Percentiles rank a stretch among this genome's conserved stretches.
These are phyloP conservation scores for Pinus taeda DNA, from an alignment of 75 land plant species.

Conservation along the genomic window DNA sequence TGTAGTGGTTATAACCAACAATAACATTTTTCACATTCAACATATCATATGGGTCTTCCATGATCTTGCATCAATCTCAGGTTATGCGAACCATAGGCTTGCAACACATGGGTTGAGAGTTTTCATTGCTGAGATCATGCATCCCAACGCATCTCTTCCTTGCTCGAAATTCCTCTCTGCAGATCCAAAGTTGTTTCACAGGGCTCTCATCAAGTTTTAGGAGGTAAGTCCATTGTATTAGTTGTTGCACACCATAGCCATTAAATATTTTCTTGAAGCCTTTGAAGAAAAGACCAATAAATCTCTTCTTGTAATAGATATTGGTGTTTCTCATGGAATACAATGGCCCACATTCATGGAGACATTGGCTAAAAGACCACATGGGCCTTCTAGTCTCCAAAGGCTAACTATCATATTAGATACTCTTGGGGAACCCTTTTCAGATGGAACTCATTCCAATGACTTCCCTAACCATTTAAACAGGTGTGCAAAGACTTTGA, in stretches of 20 bases:
- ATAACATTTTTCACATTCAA: constrained; percentile 48
- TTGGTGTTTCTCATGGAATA: constrained; percentile 78
- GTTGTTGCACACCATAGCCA: constrained; percentile 49
- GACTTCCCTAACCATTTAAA: constrained; percentile 45
- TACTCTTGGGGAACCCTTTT: constrained; percentile 26
- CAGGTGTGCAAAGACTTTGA: constrained; percentile 48
- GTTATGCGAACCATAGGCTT: constrained; percentile 78
- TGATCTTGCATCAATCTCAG: constrained; percentile 58
- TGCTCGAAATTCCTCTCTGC: constrained; percentile 28
- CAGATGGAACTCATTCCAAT: constrained; percentile 31
- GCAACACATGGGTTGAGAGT: constrained; percentile 62
- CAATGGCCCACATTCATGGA: constrained; percentile 85
- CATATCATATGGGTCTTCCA: constrained; percentile 67
- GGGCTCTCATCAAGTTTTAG: constrained; percentile 58
- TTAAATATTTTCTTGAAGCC: constrained; percentile 44
- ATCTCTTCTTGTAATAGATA: constrained; percentile 58
- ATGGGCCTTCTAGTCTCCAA: constrained; percentile 60
- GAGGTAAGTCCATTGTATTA: constrained; percentile 73
- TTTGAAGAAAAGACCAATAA: constrained; percentile 9
- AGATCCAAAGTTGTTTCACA: constrained; percentile 39
- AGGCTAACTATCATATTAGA: constrained; percentile 50
- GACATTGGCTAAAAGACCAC: constrained; percentile 43
- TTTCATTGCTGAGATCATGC: constrained; percentile 34
- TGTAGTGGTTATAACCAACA: constrained; percentile 54
- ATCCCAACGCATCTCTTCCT: constrained; percentile 3